These are phyloP conservation scores for Phytophthora niederhauseri DNA, from an alignment of 352 stramenopile species.

Conservation along the genomic window DNA sequence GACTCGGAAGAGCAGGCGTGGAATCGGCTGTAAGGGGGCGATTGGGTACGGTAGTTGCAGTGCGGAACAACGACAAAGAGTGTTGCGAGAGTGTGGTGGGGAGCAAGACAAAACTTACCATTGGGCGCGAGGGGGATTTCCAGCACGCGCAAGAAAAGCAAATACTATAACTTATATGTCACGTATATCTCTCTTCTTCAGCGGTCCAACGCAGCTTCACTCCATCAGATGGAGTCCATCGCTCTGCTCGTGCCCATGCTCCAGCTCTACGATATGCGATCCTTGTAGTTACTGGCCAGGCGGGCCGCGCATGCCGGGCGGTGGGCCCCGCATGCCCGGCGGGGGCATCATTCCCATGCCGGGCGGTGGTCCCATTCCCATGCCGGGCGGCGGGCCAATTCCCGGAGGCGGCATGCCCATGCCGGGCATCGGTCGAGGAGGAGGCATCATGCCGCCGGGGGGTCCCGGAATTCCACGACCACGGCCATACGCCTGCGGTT, in stretches of 20 bases:
- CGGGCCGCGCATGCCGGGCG: constrained; percentile 70
- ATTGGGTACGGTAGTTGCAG: constrained; percentile 10
- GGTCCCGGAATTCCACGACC: constrained; percentile 73
- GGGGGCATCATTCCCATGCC: constrained; percentile 85
- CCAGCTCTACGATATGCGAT: constrained; percentile 17
- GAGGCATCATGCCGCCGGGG: constrained; percentile 67
- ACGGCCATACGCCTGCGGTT: constrained; percentile 80
- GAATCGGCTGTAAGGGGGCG: constrained; percentile 35
- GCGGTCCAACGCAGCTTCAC: constrained; percentile 2
- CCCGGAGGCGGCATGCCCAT: constrained; percentile 67
- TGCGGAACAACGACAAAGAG: constrained; percentile 19
- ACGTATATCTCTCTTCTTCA: constrained; percentile 43
- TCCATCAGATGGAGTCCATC: background rate
- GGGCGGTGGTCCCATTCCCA: constrained; percentile 79
- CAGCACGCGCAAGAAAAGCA: constrained; percentile 29
- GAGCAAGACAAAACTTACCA: constrained; percentile 35
- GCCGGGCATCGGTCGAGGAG: constrained; percentile 62
- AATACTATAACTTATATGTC: constrained; percentile 53
- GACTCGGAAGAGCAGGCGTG: constrained; percentile 58
- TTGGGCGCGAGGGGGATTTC: constrained; percentile 25
- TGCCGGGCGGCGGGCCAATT: constrained; percentile 76
- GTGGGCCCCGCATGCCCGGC: constrained; percentile 68
- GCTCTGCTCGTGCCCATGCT: constrained; percentile 14
- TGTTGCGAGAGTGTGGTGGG: constrained; percentile 1
- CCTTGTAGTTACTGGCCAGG: constrained; percentile 69